phyloP scores from a whole-genome alignment of 768 basidiomycete species.

The Strobilomyces dryophilus region DNA sequence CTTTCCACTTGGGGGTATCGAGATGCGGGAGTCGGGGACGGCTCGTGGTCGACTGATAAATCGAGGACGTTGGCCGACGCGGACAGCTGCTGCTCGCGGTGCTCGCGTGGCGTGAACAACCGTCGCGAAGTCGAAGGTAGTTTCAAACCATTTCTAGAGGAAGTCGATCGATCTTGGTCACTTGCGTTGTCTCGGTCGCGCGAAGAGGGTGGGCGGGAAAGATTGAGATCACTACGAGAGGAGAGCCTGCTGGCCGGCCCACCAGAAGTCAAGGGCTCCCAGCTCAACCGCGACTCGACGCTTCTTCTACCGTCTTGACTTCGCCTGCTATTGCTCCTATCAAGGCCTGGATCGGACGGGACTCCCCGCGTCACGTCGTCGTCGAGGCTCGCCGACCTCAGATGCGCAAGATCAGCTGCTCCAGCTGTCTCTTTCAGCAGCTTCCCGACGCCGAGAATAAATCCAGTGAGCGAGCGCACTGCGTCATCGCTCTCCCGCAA shows the following conservation, averaged over 20 bases:
- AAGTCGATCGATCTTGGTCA: slow-evolving; percentile 25
- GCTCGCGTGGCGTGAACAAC: slow-evolving; percentile 55
- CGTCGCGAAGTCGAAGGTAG: slow-evolving; percentile 42
- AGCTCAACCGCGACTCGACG: slow-evolving; percentile 43
- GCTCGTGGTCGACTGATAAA: slow-evolving; percentile 35
- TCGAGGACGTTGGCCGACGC: slow-evolving; percentile 26
- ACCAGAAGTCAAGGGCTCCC: slow-evolving; percentile 33
- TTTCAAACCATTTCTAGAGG: slow-evolving; percentile 18
- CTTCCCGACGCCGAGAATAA: slow-evolving; percentile 71
- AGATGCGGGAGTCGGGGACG: slow-evolving; percentile 44
- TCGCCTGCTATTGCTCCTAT: slow-evolving; percentile 39
- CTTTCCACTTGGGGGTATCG: slow-evolving; percentile 37
- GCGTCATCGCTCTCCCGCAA: slow-evolving; percentile 74
- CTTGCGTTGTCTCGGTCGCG: slow-evolving; percentile 24
- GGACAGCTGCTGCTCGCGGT: slow-evolving; percentile 39
- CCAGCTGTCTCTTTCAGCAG: slow-evolving; percentile 54
- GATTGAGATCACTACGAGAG: slow-evolving; percentile 20
- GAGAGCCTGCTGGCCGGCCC: slow-evolving; percentile 24
- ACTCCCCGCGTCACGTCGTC: slow-evolving; percentile 40
- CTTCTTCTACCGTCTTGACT: slow-evolving; percentile 58
- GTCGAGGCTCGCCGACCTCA: slow-evolving; percentile 53
- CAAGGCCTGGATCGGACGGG: slow-evolving; percentile 33
- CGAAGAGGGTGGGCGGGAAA: slow-evolving; percentile 24
- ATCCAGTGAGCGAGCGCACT: slow-evolving; percentile 69
- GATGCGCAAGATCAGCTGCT: slow-evolving; percentile 30